Conservation (phyloP, 2,329 filamentous ascomycete genomes). For the Ophiocordyceps polyrhachis-furcata region DNA sequence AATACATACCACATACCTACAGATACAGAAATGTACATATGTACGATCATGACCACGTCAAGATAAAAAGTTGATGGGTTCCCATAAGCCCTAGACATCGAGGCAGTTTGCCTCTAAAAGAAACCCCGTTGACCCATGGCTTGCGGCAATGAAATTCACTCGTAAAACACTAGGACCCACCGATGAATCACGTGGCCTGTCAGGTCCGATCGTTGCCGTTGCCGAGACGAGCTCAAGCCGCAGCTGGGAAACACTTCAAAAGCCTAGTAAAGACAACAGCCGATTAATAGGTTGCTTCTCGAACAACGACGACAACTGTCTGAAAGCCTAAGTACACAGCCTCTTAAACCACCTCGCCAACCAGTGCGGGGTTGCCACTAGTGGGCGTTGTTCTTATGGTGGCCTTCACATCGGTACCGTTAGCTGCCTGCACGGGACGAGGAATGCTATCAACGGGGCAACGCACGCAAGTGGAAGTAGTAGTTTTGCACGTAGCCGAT, state of each 20-base stretch:
- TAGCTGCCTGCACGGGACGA: not conserved
- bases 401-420: conserved; percentile 37
- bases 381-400: conserved; percentile 99
- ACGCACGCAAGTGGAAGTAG: conserved; percentile 98
- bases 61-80: too few species aligned
- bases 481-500: conserved; percentile 96
- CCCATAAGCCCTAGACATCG: not conserved
- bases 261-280: not conserved
- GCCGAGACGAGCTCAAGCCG: not conserved
- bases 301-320: conserved; percentile 6
- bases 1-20: too few species aligned
- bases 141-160: not conserved
- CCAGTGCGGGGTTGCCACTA: conserved; percentile 28
- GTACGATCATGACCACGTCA: too few species aligned
- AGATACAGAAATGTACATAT: too few species aligned
- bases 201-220: not conserved
- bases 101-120: not conserved
- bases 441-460: conserved; percentile 1
- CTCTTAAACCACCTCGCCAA: conserved; percentile 2
- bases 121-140: not conserved
- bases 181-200: conserved; percentile 3
- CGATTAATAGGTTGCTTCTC: not conserved
- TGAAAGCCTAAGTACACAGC: conserved; percentile 24
- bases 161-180: not conserved
- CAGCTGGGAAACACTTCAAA: not conserved